Evolutionary conservation across 768 basidiomycete genomes (phyloP), one percentile per base, ranked within the genome.

Genomic region (Austroboletus eburneus): DNA sequence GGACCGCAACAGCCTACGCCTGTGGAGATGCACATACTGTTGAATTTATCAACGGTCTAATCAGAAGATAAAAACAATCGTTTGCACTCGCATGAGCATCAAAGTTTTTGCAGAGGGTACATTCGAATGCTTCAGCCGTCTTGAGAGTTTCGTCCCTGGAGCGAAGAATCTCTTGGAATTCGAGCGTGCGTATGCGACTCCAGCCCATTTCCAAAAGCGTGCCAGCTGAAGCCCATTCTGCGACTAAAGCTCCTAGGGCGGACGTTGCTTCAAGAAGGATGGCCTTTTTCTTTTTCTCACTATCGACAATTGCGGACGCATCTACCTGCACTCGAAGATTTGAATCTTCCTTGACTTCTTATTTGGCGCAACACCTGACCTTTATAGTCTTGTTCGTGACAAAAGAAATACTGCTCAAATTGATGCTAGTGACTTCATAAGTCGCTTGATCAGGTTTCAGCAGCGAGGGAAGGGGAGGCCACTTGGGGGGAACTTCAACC

Each of bases 131-230:
- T 13, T 65, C 54, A 24, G 87, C 58, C 22, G 68, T 68, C 49
- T 73, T 63, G 2, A 69, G 61, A 5, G 85, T 61, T 10, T 66
- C 67, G 42, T 83, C 71, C 48, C 93, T 73, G 33, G 72, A 58
- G 48, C 79, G 78, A 42, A 97, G 61, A 18, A 74, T 69, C 52
- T 97, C 95, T 64, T 97, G 91, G 63, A 98, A 96, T 44, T 97
- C 93, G 8, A 99, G 67, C n/a, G 80, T 74, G 37, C 87, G 79
- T 63, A 92, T 77, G 42, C 85, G 79, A 45, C 72, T 72, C 94
- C 93, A 98, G 45, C 91, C 90, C 4, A 84, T 78, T 63, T 99
- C 96, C 2, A 80, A 77, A 13, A 92, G 67, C 3, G 55, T 55
- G 8, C 67, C 62, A 4, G 56, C 48, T n/a, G 58, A 46, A 33